Conservation (phyloP, 257 asterid species). For the Fraxinus anomala region DNA sequence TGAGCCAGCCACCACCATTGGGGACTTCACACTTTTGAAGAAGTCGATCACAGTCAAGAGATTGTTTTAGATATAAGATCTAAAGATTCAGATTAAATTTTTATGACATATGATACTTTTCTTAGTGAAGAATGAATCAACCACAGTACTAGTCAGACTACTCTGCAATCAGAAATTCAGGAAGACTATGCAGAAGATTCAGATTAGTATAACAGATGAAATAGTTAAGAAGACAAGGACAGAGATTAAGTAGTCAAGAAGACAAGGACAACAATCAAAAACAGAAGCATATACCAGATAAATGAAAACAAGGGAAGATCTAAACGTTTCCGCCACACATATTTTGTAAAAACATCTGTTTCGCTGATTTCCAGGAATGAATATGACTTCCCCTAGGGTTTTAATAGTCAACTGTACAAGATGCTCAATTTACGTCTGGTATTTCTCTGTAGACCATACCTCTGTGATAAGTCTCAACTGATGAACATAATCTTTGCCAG, state of each 20-base stretch:
- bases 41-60: neutral
- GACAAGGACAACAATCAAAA: neutral
- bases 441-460: constrained; percentile 39
- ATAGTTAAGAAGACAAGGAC: neutral
- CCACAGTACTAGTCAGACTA: neutral
- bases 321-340: neutral
- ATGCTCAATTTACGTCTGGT: neutral
- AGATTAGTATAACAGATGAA: neutral
- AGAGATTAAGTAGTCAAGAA: neutral
- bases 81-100: neutral
- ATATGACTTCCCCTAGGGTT: neutral
- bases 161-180: neutral
- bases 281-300: neutral
- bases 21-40: too few species aligned
- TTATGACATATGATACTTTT: neutral
- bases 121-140: too few species aligned
- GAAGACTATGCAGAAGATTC: neutral
- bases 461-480: constrained; percentile 95
- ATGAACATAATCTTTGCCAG: constrained; percentile 95
- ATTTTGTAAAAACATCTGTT: neutral
- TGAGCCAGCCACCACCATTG: neutral
- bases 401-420: neutral
- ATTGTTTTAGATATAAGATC: neutral
- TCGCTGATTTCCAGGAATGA: neutral
- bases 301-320: neutral